Evolutionary conservation across 2,329 filamentous ascomycete genomes (phyloP), one percentile per base, ranked within the genome.

Genomic region (Emericellopsis cladophorae): DNA sequence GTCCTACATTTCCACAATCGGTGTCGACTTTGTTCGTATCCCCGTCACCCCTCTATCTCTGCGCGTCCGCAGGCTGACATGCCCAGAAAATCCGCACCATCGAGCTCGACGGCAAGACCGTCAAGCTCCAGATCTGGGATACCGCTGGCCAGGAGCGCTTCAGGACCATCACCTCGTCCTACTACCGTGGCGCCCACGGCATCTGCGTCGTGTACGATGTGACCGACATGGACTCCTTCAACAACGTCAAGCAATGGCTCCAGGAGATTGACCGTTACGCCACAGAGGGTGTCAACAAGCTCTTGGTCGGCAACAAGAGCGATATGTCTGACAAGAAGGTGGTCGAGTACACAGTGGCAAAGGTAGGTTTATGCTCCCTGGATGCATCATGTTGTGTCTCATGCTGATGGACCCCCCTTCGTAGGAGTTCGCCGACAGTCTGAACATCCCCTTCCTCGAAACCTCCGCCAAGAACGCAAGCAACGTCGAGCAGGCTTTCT

Each of bases 271-370:
- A 98, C 72, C 82, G 92, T 64, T 96, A 98, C 59, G 92, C 92
- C 54, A 98, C 92, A 52, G 92, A 98, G 70, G 92, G 92, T 51
- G 92, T 98, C 60, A 98, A 98, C 80, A 98, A 98, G 78, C 77
- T 98, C 51, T 81, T 98, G 47, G 90, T 98, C 48, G 92, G 92
- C 60, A 98, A 98, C 84, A 98, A 98, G 84, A 95, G 88, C 69
- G 92, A 98, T 84, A 96, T 98, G 88, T 81, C 90, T 45, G 92
- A 98, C 71, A 98, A 98, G 84, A 98, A 96, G 76, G 92, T 96
- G 33, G 92, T 98, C 47, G 92, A 98, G 67, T 98, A 98, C 78
- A 94, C 88, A 49, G 92, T 96, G 53, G 92, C 92, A 54, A 98
- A 98, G 86, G 92, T 95, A 35, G 9, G 32, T 21, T 11, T 29